A percentile compares a stretch with the other conserved stretches of the same genome.
phyloP scores from a whole-genome alignment of 208 protist species.

The Herpetomonas tarakana region DNA sequence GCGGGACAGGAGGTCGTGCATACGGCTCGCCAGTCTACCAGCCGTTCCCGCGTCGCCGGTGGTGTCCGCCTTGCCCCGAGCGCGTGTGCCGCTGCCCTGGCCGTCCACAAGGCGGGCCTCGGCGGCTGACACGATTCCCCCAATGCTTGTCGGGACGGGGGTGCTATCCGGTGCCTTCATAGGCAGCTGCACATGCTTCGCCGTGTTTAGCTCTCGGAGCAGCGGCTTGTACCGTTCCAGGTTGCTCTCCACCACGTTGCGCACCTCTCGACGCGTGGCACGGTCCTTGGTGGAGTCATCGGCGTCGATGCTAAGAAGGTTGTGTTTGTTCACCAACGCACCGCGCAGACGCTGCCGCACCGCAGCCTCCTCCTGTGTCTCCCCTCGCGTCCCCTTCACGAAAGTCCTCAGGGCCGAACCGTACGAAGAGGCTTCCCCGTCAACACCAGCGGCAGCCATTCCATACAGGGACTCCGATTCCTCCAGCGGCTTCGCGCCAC shows the following conservation, averaged over 20 bases:
- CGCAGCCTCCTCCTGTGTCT: slow-evolving; percentile 21
- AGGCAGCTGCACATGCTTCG: slow-evolving; percentile 80
- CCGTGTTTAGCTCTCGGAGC: slow-evolving; percentile 55
- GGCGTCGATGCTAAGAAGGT: slow-evolving; percentile 66
- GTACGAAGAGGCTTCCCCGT: slow-evolving; percentile 31
- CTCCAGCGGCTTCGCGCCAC: slow-evolving; percentile 32
- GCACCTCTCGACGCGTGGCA: slow-evolving; percentile 56
- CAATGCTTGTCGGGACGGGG: slow-evolving; percentile 63
- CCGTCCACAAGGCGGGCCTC: slow-evolving; percentile 14
- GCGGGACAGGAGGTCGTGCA: slow-evolving; percentile 51
- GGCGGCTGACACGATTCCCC: slow-evolving; percentile 60
- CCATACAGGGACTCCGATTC: slow-evolving; percentile 71
- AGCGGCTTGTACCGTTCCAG: slow-evolving; percentile 79
- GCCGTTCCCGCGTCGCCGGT: slow-evolving; percentile 15
- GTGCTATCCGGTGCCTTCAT: slow-evolving; percentile 72
- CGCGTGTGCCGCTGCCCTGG: slow-evolving; percentile 6
- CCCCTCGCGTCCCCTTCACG: slow-evolving; percentile 22
- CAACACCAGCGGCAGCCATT: slow-evolving; percentile 16
- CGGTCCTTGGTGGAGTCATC: slow-evolving; percentile 69
- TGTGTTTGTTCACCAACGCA: slow-evolving; percentile 64
- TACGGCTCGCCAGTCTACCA: slow-evolving; percentile 44
- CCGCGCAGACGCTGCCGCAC: slow-evolving; percentile 36
- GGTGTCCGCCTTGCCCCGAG: too few relatives aligned
- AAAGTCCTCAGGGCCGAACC: slow-evolving; percentile 41
- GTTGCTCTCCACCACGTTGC: slow-evolving; percentile 55